Conservation (phyloP, 352 stramenopile genomes). For the Pseudoperonospora humuli region DNA sequence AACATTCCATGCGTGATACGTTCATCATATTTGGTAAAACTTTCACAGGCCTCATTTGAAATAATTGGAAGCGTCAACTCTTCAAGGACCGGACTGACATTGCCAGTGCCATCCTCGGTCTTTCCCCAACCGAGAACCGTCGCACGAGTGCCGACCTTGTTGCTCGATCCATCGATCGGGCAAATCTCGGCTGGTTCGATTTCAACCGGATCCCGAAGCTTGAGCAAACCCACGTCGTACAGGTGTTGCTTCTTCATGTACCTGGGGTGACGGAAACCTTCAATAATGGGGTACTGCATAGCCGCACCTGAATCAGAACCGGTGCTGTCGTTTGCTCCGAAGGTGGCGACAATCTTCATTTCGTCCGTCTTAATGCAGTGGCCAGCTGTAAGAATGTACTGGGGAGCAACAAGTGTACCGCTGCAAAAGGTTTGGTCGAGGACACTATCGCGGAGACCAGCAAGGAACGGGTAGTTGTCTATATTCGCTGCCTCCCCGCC, state of each 20-base stretch:
- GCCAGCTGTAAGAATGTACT: slow-evolving; percentile 60
- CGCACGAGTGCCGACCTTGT: slow-evolving; percentile 36
- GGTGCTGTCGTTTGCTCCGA: slow-evolving; percentile 17
- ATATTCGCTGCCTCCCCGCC: slow-evolving; percentile 45
- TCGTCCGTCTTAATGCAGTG: slow-evolving; percentile 47
- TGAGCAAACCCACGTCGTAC: slow-evolving; percentile 49
- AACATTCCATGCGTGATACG: slow-evolving; percentile 53
- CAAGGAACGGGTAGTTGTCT: slow-evolving; percentile 43
- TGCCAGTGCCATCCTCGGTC: slow-evolving; percentile 25
- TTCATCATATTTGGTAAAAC: slow-evolving; percentile 34
- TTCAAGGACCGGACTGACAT: slow-evolving; percentile 25
- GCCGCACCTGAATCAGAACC: slow-evolving; percentile 2
- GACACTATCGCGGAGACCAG: slow-evolving; percentile 25
- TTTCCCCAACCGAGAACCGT: slow-evolving; percentile 51
- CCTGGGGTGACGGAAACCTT: slow-evolving; percentile 18
- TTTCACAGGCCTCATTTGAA: slow-evolving; percentile 47
- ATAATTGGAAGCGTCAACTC: slow-evolving; percentile 47
- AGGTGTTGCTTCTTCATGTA: slow-evolving; percentile 27
- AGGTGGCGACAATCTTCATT: slow-evolving; percentile 16
- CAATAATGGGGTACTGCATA: slow-evolving; percentile 3
- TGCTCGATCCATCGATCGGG: slow-evolving; percentile 34
- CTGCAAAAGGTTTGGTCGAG: slow-evolving; percentile 47
- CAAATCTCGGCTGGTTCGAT: slow-evolving; percentile 29
- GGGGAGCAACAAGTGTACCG: slow-evolving; percentile 39
- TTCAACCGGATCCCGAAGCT: slow-evolving; percentile 34